Base-by-base conservation (phyloP, 495 filamentous ascomycete genomes). In the Xylaria longipes region DNA sequence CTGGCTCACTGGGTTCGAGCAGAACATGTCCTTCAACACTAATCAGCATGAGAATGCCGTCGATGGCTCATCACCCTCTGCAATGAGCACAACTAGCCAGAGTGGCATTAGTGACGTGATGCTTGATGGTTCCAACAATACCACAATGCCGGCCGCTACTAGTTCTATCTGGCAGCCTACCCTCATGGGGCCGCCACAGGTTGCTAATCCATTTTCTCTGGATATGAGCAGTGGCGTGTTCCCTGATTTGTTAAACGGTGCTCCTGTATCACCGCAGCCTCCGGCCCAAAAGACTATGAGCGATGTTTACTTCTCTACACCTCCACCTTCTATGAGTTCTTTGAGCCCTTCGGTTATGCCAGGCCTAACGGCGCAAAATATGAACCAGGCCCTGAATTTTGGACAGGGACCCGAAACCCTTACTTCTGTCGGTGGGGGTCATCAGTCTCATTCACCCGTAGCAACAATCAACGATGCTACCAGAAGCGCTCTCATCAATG, bases 11-110 rank as follows among this genome's bases (percentile, higher is more conserved):
- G 90, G 90, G 37, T 94, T 94, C 78, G 94, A 95, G 62, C 87
- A 91, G 70, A 86, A 90, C 33, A 88, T 95, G 86, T 89, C 89
- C 29, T 89, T 94, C 80, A 85, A 88, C 70, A 65, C 39, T 1
- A 89, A 87, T 74, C 67, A 82, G 78, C 89, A 90, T 71, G 94
- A 97, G 73, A 91, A 90, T 69, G 93, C 90, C 11, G 87, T 98
- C 63, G 96, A 97, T 73, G 94, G 92, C 50, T 98, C 96, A 14
- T 98, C 97, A 7, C 96, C 96, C 9, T 98, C 95, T 11, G 95
- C 92, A 29, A 94, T 97, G 76, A 97, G 95, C 81, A 96, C 92
- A 22, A 92, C 91, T 35, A 97, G 95, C 76, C 94, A 95, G 74
- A 95, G 92, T 80, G 93, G 92, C 17, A 92, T 97, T 75, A 97